These are phyloP conservation scores for Santalum album DNA, from an alignment of 164 flowering plant genomes.

Conservation along the genomic window DNA sequence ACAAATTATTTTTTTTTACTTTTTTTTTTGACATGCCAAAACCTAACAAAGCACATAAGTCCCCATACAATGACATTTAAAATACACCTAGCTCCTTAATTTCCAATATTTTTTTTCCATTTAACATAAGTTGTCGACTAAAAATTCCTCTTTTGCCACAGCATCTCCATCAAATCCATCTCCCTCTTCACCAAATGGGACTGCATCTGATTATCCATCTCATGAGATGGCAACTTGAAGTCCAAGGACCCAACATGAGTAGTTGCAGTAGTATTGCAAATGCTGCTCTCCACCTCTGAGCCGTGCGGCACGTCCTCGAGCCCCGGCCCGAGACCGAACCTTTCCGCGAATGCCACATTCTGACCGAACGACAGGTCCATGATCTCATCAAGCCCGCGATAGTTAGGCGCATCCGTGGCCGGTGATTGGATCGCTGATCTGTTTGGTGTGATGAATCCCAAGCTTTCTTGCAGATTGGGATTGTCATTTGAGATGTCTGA, in stretches of 20 bases:
- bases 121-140: too few relatives aligned
- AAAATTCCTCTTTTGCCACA: constrained; percentile 12
- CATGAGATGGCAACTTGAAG: not conserved
- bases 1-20: too few relatives aligned
- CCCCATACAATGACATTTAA: too few relatives aligned
- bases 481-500: not conserved
- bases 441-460: not conserved
- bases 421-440: too few relatives aligned
- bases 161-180: constrained; percentile 39
- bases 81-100: too few relatives aligned
- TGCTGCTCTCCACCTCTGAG: too few relatives aligned
- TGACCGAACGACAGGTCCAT: not conserved
- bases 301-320: not conserved
- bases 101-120: too few relatives aligned
- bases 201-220: constrained; percentile 11
- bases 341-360: not conserved
- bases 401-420: too few relatives aligned
- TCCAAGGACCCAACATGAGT: not conserved
- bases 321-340: not conserved
- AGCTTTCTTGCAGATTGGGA: not conserved
- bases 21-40: too few relatives aligned
- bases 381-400: not conserved
- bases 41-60: too few relatives aligned
- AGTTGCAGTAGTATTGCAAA: too few relatives aligned
- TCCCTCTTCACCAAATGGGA: constrained; percentile 21